phyloP scores from a whole-genome alignment of 768 basidiomycete species.

The Xerocomellus chrysenteron region DNA sequence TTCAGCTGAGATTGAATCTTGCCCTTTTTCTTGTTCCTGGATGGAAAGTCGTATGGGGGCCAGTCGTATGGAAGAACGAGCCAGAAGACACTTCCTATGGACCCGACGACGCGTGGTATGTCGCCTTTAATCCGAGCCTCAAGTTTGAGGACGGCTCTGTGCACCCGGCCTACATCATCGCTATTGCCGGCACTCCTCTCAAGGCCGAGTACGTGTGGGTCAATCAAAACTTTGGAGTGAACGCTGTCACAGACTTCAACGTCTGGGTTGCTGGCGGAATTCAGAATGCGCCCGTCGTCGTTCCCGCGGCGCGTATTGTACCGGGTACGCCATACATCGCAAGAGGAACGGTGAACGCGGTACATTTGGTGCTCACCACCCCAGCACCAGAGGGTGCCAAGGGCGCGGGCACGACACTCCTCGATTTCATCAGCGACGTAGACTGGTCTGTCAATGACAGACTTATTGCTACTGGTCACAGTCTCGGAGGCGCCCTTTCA shows the following conservation, averaged over 20 bases:
- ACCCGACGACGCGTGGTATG: conserved; percentile 17
- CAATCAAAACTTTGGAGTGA: conserved; percentile 4
- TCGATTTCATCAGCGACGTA: conserved; percentile 4
- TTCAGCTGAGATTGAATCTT: background rate
- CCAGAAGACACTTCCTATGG: background rate
- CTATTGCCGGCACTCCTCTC: conserved; percentile 8
- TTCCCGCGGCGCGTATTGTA: background rate
- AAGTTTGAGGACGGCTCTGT: conserved; percentile 10
- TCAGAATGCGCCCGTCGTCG: background rate
- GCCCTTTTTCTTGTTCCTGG: background rate
- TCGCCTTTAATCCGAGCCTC: conserved; percentile 10
- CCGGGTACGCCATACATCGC: background rate
- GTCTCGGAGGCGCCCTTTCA: conserved; percentile 12
- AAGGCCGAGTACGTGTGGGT: background rate
- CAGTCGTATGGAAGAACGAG: conserved; percentile 12
- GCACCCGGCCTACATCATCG: conserved; percentile 9
- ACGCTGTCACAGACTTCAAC: conserved; percentile 7
- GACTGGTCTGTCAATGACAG: background rate
- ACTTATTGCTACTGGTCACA: conserved; percentile 10
- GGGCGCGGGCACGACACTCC: background rate
- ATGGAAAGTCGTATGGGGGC: conserved; percentile 15
- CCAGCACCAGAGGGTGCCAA: background rate
- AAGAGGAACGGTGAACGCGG: background rate
- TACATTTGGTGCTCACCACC: conserved; percentile 1
- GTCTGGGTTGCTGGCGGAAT: conserved; percentile 11